phyloP scores from a whole-genome alignment of 2,329 filamentous ascomycete genomes.

The Calonectria multiphialidica region DNA sequence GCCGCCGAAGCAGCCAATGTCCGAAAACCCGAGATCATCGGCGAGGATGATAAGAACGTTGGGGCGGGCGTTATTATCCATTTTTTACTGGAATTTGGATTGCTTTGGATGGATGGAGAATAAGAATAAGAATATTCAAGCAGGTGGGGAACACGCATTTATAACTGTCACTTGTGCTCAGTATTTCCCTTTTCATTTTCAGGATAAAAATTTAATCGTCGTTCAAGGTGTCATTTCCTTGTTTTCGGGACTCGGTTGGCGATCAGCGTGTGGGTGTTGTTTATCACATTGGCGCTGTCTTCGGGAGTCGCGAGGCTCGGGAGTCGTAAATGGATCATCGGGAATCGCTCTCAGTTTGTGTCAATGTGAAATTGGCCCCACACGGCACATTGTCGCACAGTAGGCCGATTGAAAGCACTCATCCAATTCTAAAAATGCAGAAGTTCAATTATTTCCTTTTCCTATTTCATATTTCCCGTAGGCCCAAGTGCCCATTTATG shows the following conservation, averaged over 20 bases:
- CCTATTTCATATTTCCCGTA: too few species aligned
- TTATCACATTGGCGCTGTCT: not conserved
- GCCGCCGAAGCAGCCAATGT: conserved; percentile 58
- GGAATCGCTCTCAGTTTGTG: not conserved
- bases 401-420: too few species aligned
- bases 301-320: not conserved
- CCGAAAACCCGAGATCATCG: conserved; percentile 45
- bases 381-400: too few species aligned
- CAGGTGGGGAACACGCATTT: not conserved
- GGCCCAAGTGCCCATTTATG: too few species aligned
- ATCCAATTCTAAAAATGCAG: too few species aligned
- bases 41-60: conserved; percentile 46
- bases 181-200: not conserved
- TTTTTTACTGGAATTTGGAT: not conserved
- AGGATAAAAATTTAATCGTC: not conserved
- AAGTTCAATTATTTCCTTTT: too few species aligned
- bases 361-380: too few species aligned
- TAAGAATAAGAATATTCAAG: too few species aligned
- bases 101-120: not conserved
- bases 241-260: not conserved
- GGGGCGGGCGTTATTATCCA: conserved; percentile 15
- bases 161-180: not conserved
- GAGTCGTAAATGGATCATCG: not conserved
- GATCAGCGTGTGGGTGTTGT: not conserved
- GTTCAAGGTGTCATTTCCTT: too few species aligned